phyloP scores from a whole-genome alignment of 2,329 filamentous ascomycete genomes.

The Aspergillus novofumigatus region DNA sequence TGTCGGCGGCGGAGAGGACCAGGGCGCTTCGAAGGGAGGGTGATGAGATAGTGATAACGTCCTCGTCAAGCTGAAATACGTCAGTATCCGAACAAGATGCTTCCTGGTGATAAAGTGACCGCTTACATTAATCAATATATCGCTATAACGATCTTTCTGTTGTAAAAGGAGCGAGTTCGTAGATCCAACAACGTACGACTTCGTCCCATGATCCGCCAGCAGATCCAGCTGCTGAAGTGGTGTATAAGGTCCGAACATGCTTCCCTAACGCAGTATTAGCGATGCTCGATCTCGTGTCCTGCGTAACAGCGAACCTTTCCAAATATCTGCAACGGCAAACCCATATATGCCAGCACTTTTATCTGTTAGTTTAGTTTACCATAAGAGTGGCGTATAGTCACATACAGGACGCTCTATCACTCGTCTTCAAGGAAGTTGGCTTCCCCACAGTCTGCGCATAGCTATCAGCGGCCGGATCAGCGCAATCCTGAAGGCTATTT shows the following conservation, averaged over 20 bases:
- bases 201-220: constrained; percentile 87
- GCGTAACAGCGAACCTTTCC: constrained; percentile 61
- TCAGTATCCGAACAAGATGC: not conserved
- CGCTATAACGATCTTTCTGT: constrained; percentile 92
- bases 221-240: constrained; percentile 93
- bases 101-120: not conserved
- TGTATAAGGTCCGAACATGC: constrained; percentile 93
- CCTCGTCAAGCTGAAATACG: constrained; percentile 66
- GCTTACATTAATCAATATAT: constrained; percentile 79
- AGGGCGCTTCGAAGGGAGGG: constrained; percentile 72
- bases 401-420: constrained; percentile 75
- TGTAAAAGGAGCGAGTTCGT: constrained; percentile 92
- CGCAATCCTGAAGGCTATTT: constrained; percentile 87
- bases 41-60: constrained; percentile 78
- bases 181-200: constrained; percentile 95
- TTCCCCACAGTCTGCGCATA: constrained; percentile 72
- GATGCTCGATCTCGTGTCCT: constrained; percentile 50
- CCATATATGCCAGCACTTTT: constrained; percentile 82
- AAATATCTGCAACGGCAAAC: constrained; percentile 89
- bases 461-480: constrained; percentile 83
- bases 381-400: not conserved
- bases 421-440: constrained; percentile 83
- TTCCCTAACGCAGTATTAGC: constrained; percentile 59
- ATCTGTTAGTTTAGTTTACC: constrained; percentile 17
- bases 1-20: constrained; percentile 75